Evolutionary conservation across 208 protist species (phyloP), one percentile per base, ranked within the genome.

Genomic region (Trypanosoma lewisi): DNA sequence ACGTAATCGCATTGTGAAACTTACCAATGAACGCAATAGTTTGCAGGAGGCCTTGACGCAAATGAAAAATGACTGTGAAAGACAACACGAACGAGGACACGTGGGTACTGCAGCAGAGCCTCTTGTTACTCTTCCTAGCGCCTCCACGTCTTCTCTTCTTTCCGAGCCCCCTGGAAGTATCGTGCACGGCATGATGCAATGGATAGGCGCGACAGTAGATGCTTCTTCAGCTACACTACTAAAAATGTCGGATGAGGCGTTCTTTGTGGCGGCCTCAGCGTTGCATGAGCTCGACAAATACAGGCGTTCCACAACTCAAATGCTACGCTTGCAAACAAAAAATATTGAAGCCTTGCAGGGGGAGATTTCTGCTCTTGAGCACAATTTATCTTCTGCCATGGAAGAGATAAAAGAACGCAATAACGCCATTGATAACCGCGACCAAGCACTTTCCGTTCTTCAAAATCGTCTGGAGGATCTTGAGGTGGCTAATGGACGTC

Each of bases 291-390:
- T 73, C 1, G 74, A 80, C 36, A 80, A 67, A 17, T 76, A 77
- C 56, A 81, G 75, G 55, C 73, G 73, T 0, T 62, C 75, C 1
- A 77, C 67, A 16, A 62, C 56, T 23, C 66, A 68, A 49, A 78
- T 77, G 17, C 30, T 90, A 52, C 65, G 70, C 5, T 25, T 90
- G 51, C 83, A 90, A 34, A 59, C 70, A 25, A 81, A 84, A 50
- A 90, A 75, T 62, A 54, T 67, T 50, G 83, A 90, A 27, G 57
- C 70, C 0, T 56, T 90, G 16, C 75, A 89, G 44, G 36, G 73
- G 9, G 77, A 88, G 30, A 34, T 86, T 21, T 67, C 73, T 42
- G 71, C 78, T 67, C 63, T 79, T 41, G 78, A 73, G 28, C 23
- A 74, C 34, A 37, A 71, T 23, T 53, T 90, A 25, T 60, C 48